Evolutionary conservation across 768 basidiomycete genomes (phyloP), one percentile per base, ranked within the genome.

Genomic region (Tricholoma sp.): DNA sequence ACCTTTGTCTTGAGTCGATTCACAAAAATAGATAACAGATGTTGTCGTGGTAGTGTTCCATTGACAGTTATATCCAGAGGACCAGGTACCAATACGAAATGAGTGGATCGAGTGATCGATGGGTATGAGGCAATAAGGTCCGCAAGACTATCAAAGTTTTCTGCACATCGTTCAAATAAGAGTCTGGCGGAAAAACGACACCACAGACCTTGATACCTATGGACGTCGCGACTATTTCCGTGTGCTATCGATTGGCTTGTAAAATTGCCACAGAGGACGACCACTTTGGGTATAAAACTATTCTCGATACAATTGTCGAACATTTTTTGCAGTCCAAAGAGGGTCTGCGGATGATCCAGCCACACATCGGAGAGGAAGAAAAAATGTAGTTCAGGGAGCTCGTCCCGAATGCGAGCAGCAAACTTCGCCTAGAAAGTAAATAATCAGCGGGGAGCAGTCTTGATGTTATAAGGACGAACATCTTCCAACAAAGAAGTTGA

Each of bases 351-450:
- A 61, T 91, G 85, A 72, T 99, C 96, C 21, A 99, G 78, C 90
- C 94, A 95, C 2, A 98, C 86, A 69, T 99, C 97, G 0, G 97
- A 98, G 37, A 98, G 77, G 65, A 97, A 85, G 71, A 97, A 93
- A 75, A 98, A 94, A 52, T 91, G 82, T 32, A 92, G 76, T 55
- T 94, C 86, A 12, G 85, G 73, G 18, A 89, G 74, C 54, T 92
- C 89, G 62, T 84, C 81, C 56, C 79, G 79, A 46, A 91, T 73
- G 12, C 88, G 84, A 29, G 75, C 70, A 22, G 82, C 72, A 60
- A 84, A 83, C 69, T 86, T 80, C 24, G 79, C 74, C 89, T 91
- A 61, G 10, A 45, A 51, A 53, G 18, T 57, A n/a, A 41, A 29
- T 52, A 32, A 63, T 43, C 59, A 45, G 19, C 57, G 14, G 24